Percentiles rank a stretch among this genome's conserved stretches.
Evolutionary conservation across 176 grass and related monocot species (phyloP).

Genomic region (Echinochloa phyllopogon): DNA sequence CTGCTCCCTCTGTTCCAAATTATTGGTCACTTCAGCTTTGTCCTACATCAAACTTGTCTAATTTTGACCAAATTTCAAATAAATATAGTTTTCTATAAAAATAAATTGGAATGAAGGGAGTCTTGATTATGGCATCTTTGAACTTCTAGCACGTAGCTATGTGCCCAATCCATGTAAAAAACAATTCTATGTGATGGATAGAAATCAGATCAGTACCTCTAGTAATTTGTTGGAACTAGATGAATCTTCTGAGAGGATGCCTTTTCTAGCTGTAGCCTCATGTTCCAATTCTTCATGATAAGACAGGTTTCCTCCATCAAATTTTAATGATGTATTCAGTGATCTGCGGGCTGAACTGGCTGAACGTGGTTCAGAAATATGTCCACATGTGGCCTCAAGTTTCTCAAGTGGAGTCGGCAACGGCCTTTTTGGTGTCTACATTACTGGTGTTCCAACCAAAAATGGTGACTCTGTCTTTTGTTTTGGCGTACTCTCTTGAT

Average conservation of each 20-base stretch:
- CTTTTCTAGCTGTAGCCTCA: conserved; percentile 40
- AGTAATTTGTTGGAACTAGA: conserved; percentile 1
- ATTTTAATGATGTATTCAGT: conserved; percentile 62
- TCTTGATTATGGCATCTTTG: background rate
- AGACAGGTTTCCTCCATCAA: conserved; percentile 40
- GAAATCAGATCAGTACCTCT: conserved; percentile 48
- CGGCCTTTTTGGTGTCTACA: conserved; percentile 75
- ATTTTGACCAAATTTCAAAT: too few relatives aligned
- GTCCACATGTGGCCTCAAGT: conserved; percentile 41
- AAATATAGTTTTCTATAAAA: too few relatives aligned
- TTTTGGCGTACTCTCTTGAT: conserved; percentile 64
- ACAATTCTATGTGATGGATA: background rate
- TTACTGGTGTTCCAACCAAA: conserved; percentile 57
- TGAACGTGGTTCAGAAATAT: conserved; percentile 59
- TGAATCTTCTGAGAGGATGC: conserved; percentile 50
- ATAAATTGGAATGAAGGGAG: too few relatives aligned
- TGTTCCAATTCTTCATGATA: conserved; percentile 30
- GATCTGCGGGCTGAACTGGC: conserved; percentile 79
- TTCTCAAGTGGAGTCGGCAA: conserved; percentile 67
- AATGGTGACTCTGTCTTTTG: conserved; percentile 42
- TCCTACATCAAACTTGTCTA: too few relatives aligned
- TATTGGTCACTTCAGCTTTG: too few relatives aligned
- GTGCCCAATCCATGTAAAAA: conserved; percentile 7
- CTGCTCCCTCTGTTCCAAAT: background rate
- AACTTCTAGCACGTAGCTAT: background rate